Base-by-base conservation (phyloP, 1,139 yeast genomes). In the Taphrina wiesneri region DNA sequence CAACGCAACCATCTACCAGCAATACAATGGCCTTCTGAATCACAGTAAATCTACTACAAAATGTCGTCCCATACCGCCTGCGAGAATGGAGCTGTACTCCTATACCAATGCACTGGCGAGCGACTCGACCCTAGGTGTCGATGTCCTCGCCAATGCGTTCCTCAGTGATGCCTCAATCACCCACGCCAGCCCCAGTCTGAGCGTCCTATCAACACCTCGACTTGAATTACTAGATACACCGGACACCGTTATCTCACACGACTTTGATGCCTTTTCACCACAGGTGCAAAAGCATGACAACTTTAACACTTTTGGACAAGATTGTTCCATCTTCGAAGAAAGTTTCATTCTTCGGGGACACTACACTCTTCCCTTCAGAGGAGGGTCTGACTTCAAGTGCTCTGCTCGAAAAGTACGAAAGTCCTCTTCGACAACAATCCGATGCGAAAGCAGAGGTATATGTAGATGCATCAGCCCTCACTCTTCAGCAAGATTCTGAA, bases 161-260 rank as follows among this genome's bases (percentile, higher is more conserved):
- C 26, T 28, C 36, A 26, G 15, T 21, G 34, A 28, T n/a, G 21
- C 11, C 36, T 5, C 21, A 19, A 6, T 15, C 17, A 17, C 32
- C 25, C 25, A 17, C n/a, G 56, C 56, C 21, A 26, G 39, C 25
- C 56, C 56, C 15, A 32, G 39, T 15, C 56, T 52, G 39, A 52
- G 56, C 15, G 28, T 52, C 23, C 11, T 32, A 52, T 34, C 41
- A 13, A 52, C 56, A 21, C 56, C 56, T 15, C 28, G n/a, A 15
- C 56, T 52, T 11, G 56, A 52, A 15, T 52, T 21, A n/a, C 36
- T 52, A 9, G 56, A 34, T 23, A 52, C 56, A 26, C 56, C 56
- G 21, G 56, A 52, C 17, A 32, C 56, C 6, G 56, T 52, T 17
- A 17, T 34, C 25, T 52, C 56, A 17, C 56, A 52, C 28, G 56